Base-by-base conservation (phyloP, 352 stramenopile genomes). In the Globisporangium emineosum region DNA sequence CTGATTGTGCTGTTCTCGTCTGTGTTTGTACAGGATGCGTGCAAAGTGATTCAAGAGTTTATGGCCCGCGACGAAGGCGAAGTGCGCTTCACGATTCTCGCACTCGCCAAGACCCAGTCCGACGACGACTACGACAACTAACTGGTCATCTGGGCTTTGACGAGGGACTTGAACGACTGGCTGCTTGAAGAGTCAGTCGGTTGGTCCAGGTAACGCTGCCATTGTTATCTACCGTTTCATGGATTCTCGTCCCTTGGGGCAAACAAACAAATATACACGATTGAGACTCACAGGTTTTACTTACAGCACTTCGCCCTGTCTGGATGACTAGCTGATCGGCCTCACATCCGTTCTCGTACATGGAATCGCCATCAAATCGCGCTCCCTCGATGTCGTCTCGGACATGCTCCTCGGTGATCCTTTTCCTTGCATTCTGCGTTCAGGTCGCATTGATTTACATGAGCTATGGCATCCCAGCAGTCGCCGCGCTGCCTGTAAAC, bases 1-100 rank as follows among this genome's bases (percentile, higher is more conserved):
- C 9, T 21, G 37, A 17, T 21, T 45, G 37, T 8, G 15, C 6
- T 19, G 9, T 45, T 45, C 3, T 45, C 7, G 17, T 17, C 13
- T 12, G 10, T 49, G 27, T 35, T 10, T 29, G 21, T 19, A 9
- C 56, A 93, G 74, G 93, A 98, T 69, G 84, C 93, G 1, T 97
- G 86, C 69, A 65, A 72, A 30, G 88, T 98, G 35, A 93, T 99
- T 33, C 77, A 95, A 68, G 71, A 96, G 60, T 98, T 98, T 64
- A 99, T 99, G 93, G 81, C 80, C 60, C 81, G 90, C 15, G 95
- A 99, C 76, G 89, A 96, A 65, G 88, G 83, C 63, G 94, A 99
- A 76, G 78, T 98, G 64, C 82, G 94, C 64, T 98, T 98, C 75
- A 98, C 93, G 55, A 98, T 98, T 60, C 72, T 98, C 21, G 93